Conservation (phyloP, 208 protist genomes). For the Chromosphaera perkinsii region DNA sequence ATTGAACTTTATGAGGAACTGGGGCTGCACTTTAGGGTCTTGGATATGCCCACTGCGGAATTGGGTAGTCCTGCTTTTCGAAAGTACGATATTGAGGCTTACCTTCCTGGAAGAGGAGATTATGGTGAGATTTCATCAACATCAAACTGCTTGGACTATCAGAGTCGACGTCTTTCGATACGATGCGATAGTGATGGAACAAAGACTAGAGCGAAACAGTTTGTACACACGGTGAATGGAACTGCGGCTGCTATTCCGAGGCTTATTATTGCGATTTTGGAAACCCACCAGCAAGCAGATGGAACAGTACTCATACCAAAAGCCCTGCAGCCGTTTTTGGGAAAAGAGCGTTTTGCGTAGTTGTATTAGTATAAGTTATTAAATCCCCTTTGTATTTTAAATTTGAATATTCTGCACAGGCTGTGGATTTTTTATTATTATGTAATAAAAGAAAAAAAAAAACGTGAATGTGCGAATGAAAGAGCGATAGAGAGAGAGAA, state of each 20-base stretch:
- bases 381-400: no score
- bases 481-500: no score
- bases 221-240: constrained; percentile 65
- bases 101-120: constrained; percentile 57
- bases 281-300: constrained; percentile 62
- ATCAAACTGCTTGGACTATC: constrained; percentile 72
- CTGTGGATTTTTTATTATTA: no score
- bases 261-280: constrained; percentile 65
- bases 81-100: constrained; percentile 74
- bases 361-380: no score
- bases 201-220: constrained; percentile 3
- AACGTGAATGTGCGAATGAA: no score
- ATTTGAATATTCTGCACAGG: no score
- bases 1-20: constrained; percentile 49
- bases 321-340: constrained; percentile 22
- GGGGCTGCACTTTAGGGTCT: constrained; percentile 45
- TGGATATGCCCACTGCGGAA: constrained; percentile 67
- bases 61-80: constrained; percentile 58
- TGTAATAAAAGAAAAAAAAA: no score
- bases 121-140: constrained; percentile 64
- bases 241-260: constrained; percentile 65
- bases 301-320: constrained; percentile 42
- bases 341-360: no score
- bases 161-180: constrained; percentile 59
- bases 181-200: constrained; percentile 19